phyloP scores from a whole-genome alignment of 2,329 filamentous ascomycete genomes.

The Sporothrix curviconia region DNA sequence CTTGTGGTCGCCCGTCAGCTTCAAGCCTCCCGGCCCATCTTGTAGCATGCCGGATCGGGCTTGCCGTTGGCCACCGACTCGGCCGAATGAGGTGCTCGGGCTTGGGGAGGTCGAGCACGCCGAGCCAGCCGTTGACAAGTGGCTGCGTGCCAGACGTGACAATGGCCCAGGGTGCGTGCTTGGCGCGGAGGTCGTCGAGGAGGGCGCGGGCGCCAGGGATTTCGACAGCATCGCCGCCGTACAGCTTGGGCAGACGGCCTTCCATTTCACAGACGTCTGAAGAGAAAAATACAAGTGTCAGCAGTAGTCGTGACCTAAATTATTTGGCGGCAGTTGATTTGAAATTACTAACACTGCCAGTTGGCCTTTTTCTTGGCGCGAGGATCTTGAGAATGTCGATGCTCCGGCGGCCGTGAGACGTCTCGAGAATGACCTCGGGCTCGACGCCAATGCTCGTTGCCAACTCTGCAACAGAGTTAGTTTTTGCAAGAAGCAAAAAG shows the following conservation, averaged over 20 bases:
- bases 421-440: constrained; percentile 77
- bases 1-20: constrained; percentile 34
- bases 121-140: constrained; percentile 67
- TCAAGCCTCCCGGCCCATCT: constrained; percentile 59
- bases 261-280: constrained; percentile 75
- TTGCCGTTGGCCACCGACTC: constrained; percentile 72
- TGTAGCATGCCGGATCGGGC: constrained; percentile 69
- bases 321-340: too few relatives aligned
- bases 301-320: too few relatives aligned
- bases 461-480: constrained; percentile 49
- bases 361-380: constrained; percentile 78
- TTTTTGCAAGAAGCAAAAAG: not conserved
- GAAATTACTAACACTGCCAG: constrained; percentile 70
- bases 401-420: constrained; percentile 81
- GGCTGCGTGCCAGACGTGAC: constrained; percentile 66
- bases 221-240: constrained; percentile 72
- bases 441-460: constrained; percentile 76
- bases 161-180: constrained; percentile 72
- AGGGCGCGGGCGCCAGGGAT: constrained; percentile 75
- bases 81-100: constrained; percentile 65
- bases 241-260: constrained; percentile 66
- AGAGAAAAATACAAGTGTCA: not conserved
- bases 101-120: constrained; percentile 56
- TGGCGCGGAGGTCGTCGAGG: constrained; percentile 55
- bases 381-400: constrained; percentile 80